Evolutionary conservation across 2,329 filamentous ascomycete species (phyloP), one percentile per base, ranked within the genome.

Genomic region (Rachicladosporium sp.): DNA sequence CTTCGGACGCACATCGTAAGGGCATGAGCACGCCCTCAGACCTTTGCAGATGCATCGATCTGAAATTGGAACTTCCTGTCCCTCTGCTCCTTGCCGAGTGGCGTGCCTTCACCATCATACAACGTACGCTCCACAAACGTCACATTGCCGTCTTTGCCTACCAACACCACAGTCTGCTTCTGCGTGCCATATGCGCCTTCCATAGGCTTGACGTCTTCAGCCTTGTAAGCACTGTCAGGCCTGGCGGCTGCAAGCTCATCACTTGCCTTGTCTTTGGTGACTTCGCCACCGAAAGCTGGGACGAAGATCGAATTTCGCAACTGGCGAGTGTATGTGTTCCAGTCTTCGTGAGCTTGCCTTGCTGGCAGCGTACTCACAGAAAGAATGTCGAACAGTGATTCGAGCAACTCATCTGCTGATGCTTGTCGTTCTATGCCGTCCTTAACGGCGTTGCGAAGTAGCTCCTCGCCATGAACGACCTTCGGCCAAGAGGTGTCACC

Each of bases 61-160:
- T 64, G 50, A 44, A 70, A 73, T 34, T 66, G 61, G 43, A 66
- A 66, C 21, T 50, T 57, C 11, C 60, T 48, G 49, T 77, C 72
- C 2, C 67, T 65, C 41, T 69, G 50, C 2, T 64, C 66, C 12
- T 57, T 52, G 2, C 63, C 58, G 8, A 74, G 58, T 2, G 66
- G 59, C 30, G 62, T 61, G 3, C 67, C 73, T 34, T 71, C 54
- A 9, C 65, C 58, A 49, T 77, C 73, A 50, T 68, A 78, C 12
- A 80, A 53, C 11, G 75, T 78, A 41, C 76, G 63, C 55, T 81
- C 77, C 29, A 78, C 64, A 49, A 74, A 80, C n/a, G 67, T 71
- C 29, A 77, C 67, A 38, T 66, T 65, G 2, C 74, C 74, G n/a
- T 68, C 51, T 23, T 60, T 58, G 49, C 69, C 63, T 12, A 78